These are phyloP conservation scores for Taiozyma sp. DNA, from an alignment of 1,139 yeast species.

Conservation along the genomic window DNA sequence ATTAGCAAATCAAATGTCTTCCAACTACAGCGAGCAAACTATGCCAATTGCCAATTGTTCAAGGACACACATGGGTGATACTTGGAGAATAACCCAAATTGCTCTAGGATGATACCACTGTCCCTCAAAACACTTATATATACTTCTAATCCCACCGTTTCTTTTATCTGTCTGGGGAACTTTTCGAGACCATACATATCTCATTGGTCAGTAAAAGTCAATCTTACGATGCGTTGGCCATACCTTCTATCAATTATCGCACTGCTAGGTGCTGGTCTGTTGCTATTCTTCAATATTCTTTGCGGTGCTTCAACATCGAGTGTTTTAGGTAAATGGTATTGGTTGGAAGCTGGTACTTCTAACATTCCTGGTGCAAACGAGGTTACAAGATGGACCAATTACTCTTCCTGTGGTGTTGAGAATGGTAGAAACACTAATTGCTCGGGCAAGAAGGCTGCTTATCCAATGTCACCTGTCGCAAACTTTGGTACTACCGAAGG, in stretches of 20 bases:
- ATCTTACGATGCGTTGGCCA: constrained; percentile 22
- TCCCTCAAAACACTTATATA: not conserved
- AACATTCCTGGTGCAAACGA: constrained; percentile 42
- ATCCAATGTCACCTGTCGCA: constrained; percentile 58
- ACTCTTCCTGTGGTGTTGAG: constrained; percentile 50
- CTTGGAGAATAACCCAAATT: not conserved
- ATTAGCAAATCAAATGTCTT: not conserved
- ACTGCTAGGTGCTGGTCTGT: constrained; percentile 35
- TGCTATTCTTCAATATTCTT: constrained; percentile 56
- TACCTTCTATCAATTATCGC: constrained; percentile 25
- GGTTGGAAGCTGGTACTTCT: constrained; percentile 67
- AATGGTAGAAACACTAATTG: constrained; percentile 40
- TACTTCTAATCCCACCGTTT: not conserved
- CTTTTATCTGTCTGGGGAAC: not conserved
- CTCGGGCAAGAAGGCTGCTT: constrained; percentile 45
- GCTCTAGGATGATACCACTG: not conserved
- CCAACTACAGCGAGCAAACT: not conserved
- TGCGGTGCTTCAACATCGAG: constrained; percentile 50
- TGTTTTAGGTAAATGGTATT: constrained; percentile 54
- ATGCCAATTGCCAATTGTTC: not conserved
- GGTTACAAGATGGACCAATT: constrained; percentile 67
- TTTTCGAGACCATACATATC: not conserved
- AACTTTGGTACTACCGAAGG: constrained; percentile 42
- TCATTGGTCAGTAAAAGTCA: not conserved
- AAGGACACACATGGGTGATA: not conserved